Base-by-base conservation (phyloP, 192 early-diverging fungal genomes). In the Linnemannia zychae region DNA sequence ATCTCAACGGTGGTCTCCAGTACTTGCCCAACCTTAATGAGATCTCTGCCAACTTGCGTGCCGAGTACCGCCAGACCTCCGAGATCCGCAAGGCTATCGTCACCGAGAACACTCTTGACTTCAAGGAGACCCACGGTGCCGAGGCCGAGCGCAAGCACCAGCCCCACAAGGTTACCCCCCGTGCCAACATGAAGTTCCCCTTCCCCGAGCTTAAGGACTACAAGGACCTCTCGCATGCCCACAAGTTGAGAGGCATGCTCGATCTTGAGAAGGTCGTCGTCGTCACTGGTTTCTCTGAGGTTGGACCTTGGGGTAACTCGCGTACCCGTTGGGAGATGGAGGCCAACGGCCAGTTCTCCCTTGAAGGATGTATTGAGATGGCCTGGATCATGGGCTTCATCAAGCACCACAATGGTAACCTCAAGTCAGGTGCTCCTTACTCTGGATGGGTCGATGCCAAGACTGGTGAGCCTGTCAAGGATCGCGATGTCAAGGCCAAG, bases 281-380 rank as follows among this genome's bases (percentile, higher is more conserved):
- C 38, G 91, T 97, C 28, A 96, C 96, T 74, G 98, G 98, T 67
- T 99, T 97, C 80, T 94, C 95, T 86, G 98, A 99, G 87, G 95
- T 99, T n/a, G 93, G 96, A 11, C 96, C 98, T 12, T 96, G 93
- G 90, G 98, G 98, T 79, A 94, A 95, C 66, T 90, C 94, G 20
- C 91, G 97, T 76, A 99, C 97, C 71, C 95, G 98, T 74, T 99
- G 98, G 98, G 97, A 99, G 86, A 96, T 99, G 92, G 98, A 99
- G 88, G 93, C 96, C 53, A 88, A 91, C 70, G 96, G 97, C 77
- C 92, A 96, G 86, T 94, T 97, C 90, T 96, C 95, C 44, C 90
- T 97, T 44, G 94, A 96, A 73, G 96, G 98, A 22, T 97, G 96
- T 86, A 97, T 99, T 79, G 98, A 99, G 88, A 94, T 99, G 93